phyloP scores from a whole-genome alignment of 208 protist species.

The Leishmania lainsoni region DNA sequence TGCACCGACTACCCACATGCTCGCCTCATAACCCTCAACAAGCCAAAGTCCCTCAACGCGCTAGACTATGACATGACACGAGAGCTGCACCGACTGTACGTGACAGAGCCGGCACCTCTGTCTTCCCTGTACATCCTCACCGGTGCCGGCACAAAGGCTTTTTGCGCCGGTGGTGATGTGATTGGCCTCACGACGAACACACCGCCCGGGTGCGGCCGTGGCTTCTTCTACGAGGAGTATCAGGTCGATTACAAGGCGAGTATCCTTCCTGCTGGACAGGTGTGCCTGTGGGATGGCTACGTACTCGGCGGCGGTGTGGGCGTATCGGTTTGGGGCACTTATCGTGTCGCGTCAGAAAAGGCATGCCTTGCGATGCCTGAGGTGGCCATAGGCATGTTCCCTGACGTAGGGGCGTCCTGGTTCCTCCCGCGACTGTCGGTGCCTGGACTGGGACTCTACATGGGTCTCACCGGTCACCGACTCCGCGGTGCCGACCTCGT shows the following conservation, averaged over 20 bases:
- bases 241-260: constrained; percentile 67
- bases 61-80: constrained; percentile 58
- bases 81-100: constrained; percentile 38
- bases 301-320: constrained; percentile 85
- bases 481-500: constrained; percentile 75
- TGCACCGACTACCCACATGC: constrained; percentile 55
- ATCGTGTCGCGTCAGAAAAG: constrained; percentile 79
- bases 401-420: constrained; percentile 79
- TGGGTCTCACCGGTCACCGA: constrained; percentile 74
- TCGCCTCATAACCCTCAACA: constrained; percentile 59
- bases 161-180: constrained; percentile 89
- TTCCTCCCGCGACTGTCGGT: constrained; percentile 62
- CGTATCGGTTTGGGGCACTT: constrained; percentile 66
- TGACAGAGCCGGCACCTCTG: constrained; percentile 36
- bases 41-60: constrained; percentile 65
- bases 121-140: constrained; percentile 56
- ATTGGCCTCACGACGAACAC: constrained; percentile 41
- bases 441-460: constrained; percentile 65
- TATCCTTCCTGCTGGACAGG: constrained; percentile 51
- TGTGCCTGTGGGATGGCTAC: constrained; percentile 84
- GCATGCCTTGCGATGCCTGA: constrained; percentile 89
- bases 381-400: constrained; percentile 78
- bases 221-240: constrained; percentile 76
- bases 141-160: constrained; percentile 68
- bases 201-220: constrained; percentile 26